A percentile compares a stretch with the other conserved stretches of the same genome.
Conservation (phyloP, 768 basidiomycete species). For the Leccinum sublutescens region DNA sequence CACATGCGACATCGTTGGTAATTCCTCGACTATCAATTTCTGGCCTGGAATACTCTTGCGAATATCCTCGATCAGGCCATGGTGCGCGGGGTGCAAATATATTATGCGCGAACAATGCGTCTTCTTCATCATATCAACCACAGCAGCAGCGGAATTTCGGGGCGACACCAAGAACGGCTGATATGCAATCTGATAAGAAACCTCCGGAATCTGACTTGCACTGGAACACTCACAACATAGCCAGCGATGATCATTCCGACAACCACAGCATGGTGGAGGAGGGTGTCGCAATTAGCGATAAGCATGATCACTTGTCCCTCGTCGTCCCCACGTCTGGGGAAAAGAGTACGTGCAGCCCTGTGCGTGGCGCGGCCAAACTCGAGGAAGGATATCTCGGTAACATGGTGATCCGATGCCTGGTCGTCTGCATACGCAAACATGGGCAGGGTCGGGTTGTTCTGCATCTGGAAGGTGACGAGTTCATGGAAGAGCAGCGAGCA, state of each 20-base stretch:
- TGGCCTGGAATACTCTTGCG: background rate
- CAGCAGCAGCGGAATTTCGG: constrained; percentile 6
- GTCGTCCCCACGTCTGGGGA: constrained; percentile 10
- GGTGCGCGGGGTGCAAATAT: constrained; percentile 10
- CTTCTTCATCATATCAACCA: constrained; percentile 11
- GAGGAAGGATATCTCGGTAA: constrained; percentile 11
- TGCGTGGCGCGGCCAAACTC: constrained; percentile 26
- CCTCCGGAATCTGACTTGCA: constrained; percentile 25
- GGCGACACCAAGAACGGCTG: constrained; percentile 34
- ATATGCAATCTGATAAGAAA: constrained; percentile 9
- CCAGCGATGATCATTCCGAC: constrained; percentile 30
- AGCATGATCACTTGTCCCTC: constrained; percentile 31
- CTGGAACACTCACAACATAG: constrained; percentile 29
- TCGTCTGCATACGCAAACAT: constrained; percentile 17
- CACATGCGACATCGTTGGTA: constrained; percentile 23
- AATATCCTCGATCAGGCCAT: constrained; percentile 8
- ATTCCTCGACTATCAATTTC: constrained; percentile 7
- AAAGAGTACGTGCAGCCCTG: constrained; percentile 27
- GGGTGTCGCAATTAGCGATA: constrained; percentile 30
- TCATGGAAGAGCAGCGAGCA: constrained; percentile 18
- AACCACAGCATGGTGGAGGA: constrained; percentile 8
- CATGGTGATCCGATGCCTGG: constrained; percentile 6
- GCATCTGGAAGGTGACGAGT: constrained; percentile 16
- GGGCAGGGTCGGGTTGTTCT: constrained; percentile 11
- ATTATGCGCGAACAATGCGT: constrained; percentile 11